Evolutionary conservation across 1,284 basidiomycete genomes (phyloP).

Genomic region (Xerocomus minutiporus): DNA sequence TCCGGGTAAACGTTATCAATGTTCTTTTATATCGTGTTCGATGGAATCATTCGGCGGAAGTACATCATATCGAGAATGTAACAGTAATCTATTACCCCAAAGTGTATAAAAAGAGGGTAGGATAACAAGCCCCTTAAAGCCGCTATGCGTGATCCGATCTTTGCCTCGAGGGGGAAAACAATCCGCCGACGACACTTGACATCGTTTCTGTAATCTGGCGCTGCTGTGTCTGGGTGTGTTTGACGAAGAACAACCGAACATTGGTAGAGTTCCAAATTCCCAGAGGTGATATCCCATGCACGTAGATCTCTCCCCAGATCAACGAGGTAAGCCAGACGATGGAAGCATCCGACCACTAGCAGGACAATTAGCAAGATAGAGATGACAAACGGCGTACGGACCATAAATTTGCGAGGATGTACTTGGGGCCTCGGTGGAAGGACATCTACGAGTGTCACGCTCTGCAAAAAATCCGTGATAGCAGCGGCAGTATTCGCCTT

Average conservation of each 20-base stretch:
- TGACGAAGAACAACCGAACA: constrained; percentile 84
- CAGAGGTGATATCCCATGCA: constrained; percentile 78
- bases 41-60: background rate
- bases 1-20: background rate
- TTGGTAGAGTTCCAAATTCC: constrained; percentile 86
- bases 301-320: constrained; percentile 91
- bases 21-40: background rate
- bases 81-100: background rate
- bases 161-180: constrained; percentile 30
- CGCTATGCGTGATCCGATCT: constrained; percentile 29
- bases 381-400: constrained; percentile 33
- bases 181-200: constrained; percentile 63
- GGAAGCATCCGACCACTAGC: constrained; percentile 84
- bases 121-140: background rate
- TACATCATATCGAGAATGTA: background rate
- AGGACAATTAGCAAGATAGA: constrained; percentile 5
- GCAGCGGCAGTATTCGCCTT: constrained; percentile 61
- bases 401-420: constrained; percentile 68
- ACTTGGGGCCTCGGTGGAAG: constrained; percentile 67
- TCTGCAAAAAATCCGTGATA: constrained; percentile 67
- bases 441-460: constrained; percentile 58
- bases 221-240: constrained; percentile 67
- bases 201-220: constrained; percentile 73
- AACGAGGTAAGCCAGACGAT: constrained; percentile 86
- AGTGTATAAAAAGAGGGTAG: background rate